Evolutionary conservation across 2,329 filamentous ascomycete species (phyloP).

Genomic region (Alternaria sp.): DNA sequence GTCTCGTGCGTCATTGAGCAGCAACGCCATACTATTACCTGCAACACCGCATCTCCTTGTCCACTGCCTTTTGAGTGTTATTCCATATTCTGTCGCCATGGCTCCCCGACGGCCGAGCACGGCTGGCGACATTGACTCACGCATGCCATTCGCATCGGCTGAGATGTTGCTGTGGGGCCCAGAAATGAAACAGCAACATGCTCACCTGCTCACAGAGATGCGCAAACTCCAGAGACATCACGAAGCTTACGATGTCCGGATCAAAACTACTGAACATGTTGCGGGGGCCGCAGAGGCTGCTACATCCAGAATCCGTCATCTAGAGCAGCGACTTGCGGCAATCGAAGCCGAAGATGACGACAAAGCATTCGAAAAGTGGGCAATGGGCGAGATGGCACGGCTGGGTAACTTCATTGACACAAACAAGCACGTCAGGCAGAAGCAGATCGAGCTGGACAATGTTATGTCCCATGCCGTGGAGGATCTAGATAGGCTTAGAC

Average conservation of each 20-base stretch:
- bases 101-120: constrained; percentile 19
- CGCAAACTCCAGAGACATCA: constrained; percentile 44
- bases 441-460: constrained; percentile 28
- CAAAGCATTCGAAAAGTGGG: constrained; percentile 31
- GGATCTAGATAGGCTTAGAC: constrained; percentile 14
- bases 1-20: not conserved
- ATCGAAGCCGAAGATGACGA: constrained; percentile 37
- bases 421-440: constrained; percentile 27
- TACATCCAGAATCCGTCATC: constrained; percentile 19
- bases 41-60: not conserved
- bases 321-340: constrained; percentile 33
- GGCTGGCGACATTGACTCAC: constrained; percentile 14
- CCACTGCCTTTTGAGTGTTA: not conserved
- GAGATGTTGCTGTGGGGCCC: constrained; percentile 53
- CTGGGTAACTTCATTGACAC: constrained; percentile 26
- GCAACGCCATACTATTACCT: not conserved
- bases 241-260: constrained; percentile 28
- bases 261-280: constrained; percentile 30
- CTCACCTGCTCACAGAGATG: constrained; percentile 47
- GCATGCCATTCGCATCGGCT: constrained; percentile 31
- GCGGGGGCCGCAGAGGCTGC: constrained; percentile 27
- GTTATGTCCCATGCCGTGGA: constrained; percentile 21
- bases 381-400: constrained; percentile 21
- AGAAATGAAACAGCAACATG: constrained; percentile 52
- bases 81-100: constrained; percentile 1